phyloP scores from a whole-genome alignment of 73 alveolate genomes.

The Paramecium primaurelia region DNA sequence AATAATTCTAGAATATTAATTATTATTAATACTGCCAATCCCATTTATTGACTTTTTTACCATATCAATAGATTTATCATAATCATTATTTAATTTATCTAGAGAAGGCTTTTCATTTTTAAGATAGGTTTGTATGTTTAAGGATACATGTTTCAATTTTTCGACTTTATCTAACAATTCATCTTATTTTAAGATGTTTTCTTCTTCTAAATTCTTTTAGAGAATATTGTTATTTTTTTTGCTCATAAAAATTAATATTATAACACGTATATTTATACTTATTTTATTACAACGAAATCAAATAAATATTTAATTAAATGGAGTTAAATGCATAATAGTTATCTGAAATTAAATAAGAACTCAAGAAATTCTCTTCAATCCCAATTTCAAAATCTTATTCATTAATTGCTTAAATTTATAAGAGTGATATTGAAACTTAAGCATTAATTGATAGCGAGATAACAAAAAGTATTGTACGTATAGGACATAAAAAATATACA shows the following conservation, averaged over 20 bases:
- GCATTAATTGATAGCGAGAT: neutral
- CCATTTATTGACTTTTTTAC: neutral
- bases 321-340: neutral
- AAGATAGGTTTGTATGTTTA: neutral
- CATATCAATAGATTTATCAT: neutral
- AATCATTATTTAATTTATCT: neutral
- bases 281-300: neutral
- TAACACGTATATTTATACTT: neutral
- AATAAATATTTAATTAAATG: constrained; percentile 7
- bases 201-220: constrained; percentile 17
- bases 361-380: neutral
- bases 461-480: constrained; percentile 23
- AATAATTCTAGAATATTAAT: neutral
- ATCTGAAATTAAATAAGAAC: neutral
- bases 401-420: constrained; percentile 11
- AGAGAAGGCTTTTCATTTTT: neutral
- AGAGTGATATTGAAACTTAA: neutral
- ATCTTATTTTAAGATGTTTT: neutral
- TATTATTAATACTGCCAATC: neutral
- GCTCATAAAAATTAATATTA: neutral
- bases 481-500: neutral
- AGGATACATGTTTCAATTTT: neutral
- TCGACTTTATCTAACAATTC: neutral
- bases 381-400: neutral
- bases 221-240: neutral